Evolutionary conservation across 108 stramenopile species (phyloP).

Genomic region (Cafeteria roenbergensis): DNA sequence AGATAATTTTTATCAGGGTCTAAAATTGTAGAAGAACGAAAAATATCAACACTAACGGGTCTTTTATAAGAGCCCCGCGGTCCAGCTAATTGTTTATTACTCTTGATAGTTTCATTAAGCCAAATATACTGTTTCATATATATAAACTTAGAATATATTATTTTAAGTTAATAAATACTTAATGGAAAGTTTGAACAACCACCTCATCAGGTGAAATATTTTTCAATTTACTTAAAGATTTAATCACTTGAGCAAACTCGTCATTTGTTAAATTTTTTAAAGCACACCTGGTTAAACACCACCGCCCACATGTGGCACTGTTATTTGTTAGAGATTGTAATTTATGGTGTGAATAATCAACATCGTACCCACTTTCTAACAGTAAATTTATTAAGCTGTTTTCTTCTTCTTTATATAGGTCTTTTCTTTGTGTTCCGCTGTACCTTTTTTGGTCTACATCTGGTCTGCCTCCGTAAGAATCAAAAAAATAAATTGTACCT

Average conservation of each 20-base stretch:
- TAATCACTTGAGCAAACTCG: neutral
- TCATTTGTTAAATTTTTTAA: neutral
- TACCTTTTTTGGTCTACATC: too few relatives aligned
- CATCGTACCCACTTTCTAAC: neutral
- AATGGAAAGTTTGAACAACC: neutral
- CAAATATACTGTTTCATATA: too few relatives aligned
- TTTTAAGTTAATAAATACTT: neutral
- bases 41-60: neutral
- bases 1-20: too few relatives aligned
- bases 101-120: too few relatives aligned
- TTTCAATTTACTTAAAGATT: neutral
- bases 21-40: too few relatives aligned
- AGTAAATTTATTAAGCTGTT: neutral
- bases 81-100: too few relatives aligned
- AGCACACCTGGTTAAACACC: neutral
- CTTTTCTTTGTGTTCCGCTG: too few relatives aligned
- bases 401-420: too few relatives aligned
- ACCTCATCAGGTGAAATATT: neutral
- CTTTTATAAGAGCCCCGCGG: too few relatives aligned
- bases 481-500: neutral
- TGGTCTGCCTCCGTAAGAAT: neutral
- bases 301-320: neutral
- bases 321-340: neutral
- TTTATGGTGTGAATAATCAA: neutral
- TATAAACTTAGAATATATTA: too few relatives aligned